Conservation (phyloP, 225 moss, liverwort and hornwort genomes). For the Ulota crispa region DNA sequence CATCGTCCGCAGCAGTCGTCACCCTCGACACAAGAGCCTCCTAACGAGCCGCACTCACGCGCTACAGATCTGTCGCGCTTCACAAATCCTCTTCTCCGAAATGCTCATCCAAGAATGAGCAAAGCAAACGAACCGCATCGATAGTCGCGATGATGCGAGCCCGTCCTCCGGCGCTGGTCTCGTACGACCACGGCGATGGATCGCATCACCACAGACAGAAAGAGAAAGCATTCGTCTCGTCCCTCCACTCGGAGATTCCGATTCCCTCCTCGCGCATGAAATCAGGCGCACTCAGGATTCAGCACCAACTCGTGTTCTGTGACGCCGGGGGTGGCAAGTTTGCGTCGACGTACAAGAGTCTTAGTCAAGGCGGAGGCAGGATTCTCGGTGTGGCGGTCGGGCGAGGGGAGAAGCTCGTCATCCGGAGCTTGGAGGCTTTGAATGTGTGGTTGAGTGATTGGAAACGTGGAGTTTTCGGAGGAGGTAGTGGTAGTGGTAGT, state of each 20-base stretch:
- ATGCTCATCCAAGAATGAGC: slow-evolving; percentile 1
- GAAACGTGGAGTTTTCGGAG: slow-evolving; percentile 7
- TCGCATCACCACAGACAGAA: neutral
- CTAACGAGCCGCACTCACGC: neutral
- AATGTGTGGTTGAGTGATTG: slow-evolving; percentile 23
- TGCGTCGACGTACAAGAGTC: neutral
- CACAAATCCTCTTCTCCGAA: neutral
- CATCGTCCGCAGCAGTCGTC: neutral
- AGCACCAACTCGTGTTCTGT: neutral
- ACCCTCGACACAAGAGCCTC: neutral
- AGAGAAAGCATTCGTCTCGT: neutral
- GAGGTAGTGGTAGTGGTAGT: neutral
- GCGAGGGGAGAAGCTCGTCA: slow-evolving; percentile 39
- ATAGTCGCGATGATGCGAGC: slow-evolving; percentile 27
- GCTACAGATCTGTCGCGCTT: neutral
- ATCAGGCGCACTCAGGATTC: neutral
- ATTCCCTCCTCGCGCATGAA: neutral
- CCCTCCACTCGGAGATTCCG: neutral
- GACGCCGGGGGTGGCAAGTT: slow-evolving; percentile 12
- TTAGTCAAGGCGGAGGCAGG: neutral
- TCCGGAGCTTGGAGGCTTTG: slow-evolving; percentile 36
- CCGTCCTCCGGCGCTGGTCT: neutral
- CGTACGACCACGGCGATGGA: slow-evolving; percentile 21
- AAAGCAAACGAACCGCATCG: neutral
- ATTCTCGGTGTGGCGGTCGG: slow-evolving; percentile 23